Conservation (phyloP, 2,329 filamentous ascomycete genomes). For the Penicillium sp. region DNA sequence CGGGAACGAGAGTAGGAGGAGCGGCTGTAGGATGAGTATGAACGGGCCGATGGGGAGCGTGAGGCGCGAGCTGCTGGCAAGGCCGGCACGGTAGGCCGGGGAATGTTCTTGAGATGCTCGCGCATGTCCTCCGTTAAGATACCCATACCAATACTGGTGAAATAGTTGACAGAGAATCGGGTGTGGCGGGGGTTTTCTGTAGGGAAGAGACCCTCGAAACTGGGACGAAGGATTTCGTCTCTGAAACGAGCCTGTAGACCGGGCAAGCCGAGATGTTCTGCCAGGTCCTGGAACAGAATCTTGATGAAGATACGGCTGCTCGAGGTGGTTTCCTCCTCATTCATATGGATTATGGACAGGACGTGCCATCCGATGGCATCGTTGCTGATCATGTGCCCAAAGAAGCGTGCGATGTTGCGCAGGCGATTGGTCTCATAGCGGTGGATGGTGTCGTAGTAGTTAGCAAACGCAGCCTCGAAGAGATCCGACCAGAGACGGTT, state of each 20-base stretch:
- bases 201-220: conserved; percentile 85
- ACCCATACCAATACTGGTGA: conserved; percentile 97
- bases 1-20: conserved; percentile 43
- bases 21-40: conserved; percentile 71
- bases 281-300: conserved; percentile 91
- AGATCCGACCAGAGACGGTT: conserved; percentile 93
- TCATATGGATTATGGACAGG: conserved; percentile 81
- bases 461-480: conserved; percentile 86
- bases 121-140: conserved; percentile 93
- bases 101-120: conserved; percentile 84
- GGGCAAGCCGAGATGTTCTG: conserved; percentile 82
- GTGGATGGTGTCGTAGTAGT: conserved; percentile 97
- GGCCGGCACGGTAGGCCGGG: conserved; percentile 78
- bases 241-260: conserved; percentile 76
- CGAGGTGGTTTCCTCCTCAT: conserved; percentile 95
- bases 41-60: conserved; percentile 67
- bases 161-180: conserved; percentile 98
- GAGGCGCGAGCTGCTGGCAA: conserved; percentile 65
- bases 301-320: conserved; percentile 98
- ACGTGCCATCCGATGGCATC: conserved; percentile 94
- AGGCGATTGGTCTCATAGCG: conserved; percentile 94
- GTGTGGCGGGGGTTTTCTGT: conserved; percentile 86
- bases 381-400: conserved; percentile 84
- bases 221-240: conserved; percentile 77
- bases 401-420: conserved; percentile 93